phyloP scores from a whole-genome alignment of 768 basidiomycete genomes.

The Mrakia hoshinonis region DNA sequence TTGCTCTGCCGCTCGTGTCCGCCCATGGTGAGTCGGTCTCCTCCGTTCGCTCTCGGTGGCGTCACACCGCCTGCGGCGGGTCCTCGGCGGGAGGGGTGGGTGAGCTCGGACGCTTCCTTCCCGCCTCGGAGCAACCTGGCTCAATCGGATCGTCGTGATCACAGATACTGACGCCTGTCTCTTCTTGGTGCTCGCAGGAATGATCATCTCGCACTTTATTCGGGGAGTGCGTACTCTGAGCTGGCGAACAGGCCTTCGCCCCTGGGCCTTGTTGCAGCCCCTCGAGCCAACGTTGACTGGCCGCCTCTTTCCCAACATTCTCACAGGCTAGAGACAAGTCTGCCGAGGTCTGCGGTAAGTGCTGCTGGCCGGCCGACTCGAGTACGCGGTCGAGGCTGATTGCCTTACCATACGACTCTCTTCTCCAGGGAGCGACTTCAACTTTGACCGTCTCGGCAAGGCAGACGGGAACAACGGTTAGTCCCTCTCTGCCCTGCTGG shows the following conservation, averaged over 20 bases:
- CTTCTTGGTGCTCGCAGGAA: neutral
- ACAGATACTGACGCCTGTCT: neutral
- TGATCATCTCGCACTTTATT: slow-evolving; percentile 12
- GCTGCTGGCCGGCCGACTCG: no score
- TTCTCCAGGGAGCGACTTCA: neutral
- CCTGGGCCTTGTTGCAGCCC: neutral
- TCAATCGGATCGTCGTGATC: no score
- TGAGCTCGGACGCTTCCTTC: neutral
- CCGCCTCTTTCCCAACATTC: neutral
- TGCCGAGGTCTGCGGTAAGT: slow-evolving; percentile 13
- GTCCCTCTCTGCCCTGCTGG: neutral
- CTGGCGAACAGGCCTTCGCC: neutral
- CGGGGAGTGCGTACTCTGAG: neutral
- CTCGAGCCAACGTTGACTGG: no score
- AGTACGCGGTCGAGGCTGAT: no score
- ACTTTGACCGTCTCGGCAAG: slow-evolving; percentile 1
- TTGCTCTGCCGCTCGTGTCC: neutral
- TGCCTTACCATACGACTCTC: neutral
- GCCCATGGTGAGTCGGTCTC: slow-evolving; percentile 10
- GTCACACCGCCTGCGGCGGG: neutral
- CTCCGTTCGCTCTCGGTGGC: neutral
- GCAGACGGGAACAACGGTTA: neutral
- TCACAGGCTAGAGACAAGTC: slow-evolving; percentile 12
- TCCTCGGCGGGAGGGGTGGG: no score
- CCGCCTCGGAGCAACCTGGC: neutral